Conservation (phyloP, 305 asterid species). For the Striga hermonthica region DNA sequence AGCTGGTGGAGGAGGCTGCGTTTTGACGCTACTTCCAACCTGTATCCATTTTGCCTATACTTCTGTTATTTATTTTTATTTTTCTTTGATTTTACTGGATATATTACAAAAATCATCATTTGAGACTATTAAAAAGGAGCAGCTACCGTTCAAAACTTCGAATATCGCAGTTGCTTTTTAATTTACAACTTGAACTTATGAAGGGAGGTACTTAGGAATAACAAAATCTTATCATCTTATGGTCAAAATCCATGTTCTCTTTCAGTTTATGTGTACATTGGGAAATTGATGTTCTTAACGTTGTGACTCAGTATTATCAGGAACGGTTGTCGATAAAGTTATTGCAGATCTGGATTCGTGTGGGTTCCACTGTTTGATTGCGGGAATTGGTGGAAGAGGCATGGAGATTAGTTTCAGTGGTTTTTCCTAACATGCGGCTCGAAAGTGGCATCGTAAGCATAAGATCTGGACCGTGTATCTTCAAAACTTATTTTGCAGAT, state of each 20-base stretch:
- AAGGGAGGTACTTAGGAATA: neutral
- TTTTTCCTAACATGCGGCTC: slow-evolving; percentile 37
- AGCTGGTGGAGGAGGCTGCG: slow-evolving; percentile 99
- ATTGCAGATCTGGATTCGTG: slow-evolving; percentile 63
- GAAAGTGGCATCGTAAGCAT: slow-evolving; percentile 27
- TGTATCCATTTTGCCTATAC: slow-evolving; percentile 55
- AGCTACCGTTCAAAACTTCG: neutral
- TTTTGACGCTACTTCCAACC: slow-evolving; percentile 81
- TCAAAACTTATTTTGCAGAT: slow-evolving; percentile 1
- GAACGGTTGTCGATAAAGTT: slow-evolving; percentile 69
- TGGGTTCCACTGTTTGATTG: slow-evolving; percentile 78
- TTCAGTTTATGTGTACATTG: slow-evolving; percentile 4
- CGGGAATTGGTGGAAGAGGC: slow-evolving; percentile 91
- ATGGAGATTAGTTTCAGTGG: slow-evolving; percentile 71
- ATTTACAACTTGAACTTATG: neutral
- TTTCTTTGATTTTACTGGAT: neutral
- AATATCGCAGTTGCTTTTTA: neutral
- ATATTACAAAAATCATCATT: neutral
- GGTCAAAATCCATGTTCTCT: slow-evolving; percentile 4
- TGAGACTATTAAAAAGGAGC: neutral
- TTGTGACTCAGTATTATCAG: slow-evolving; percentile 60
- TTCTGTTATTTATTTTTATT: slow-evolving; percentile 1
- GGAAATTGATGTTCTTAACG: slow-evolving; percentile 46
- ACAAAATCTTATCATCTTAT: slow-evolving; percentile 7
- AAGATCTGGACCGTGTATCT: slow-evolving; percentile 32